Base-by-base conservation (phyloP, 306 rosid species). In the Luffa acutangula region DNA sequence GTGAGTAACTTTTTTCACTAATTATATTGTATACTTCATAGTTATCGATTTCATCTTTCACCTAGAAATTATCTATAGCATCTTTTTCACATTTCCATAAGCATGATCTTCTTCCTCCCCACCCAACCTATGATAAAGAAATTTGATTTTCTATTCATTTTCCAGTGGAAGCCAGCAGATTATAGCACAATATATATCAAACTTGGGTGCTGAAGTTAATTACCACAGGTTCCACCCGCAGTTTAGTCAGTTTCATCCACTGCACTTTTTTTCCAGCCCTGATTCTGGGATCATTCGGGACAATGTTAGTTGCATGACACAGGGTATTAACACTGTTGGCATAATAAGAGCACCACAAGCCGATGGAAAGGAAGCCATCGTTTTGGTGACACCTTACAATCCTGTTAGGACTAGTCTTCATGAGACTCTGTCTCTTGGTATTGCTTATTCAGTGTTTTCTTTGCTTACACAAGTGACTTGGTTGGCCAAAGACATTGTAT, bases 331-430 rank as follows among this genome's bases (percentile, higher is more conserved):
- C 87, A 87, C 91, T 58, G 83, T 89, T 86, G 98, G 98, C 77
- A 95, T 95, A 80, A 86, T 92, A 74, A 89, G 97, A 87, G 98
- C 98, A 31, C 93, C 97, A 2, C 93, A 90, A 6, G 97, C 96
- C 77, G 98, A 95, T 89, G 98, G 98, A 75, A 95, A 92, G 84
- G 98, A 95, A 92, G 91, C 97, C 66, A 92, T 92, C 81, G 96
- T 95, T 80, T 85, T 95, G 80, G 98, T 95, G 62, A 95, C 98
- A 0, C 97, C 96, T 79, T 91, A 87, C 88, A 89, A 92, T 88
- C 81, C 91, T 34, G 76, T 21, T 36, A 85, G 86, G 80, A 77
- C 85, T 76, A 85, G 73, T 80, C 74, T 43, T 34, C 91, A 85
- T 43, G 97, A 95, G 82, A 91, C 91, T 62, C 75, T 95, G 76